Percentiles rank a stretch among this genome's conserved stretches.
Evolutionary conservation across 2,329 filamentous ascomycete genomes (phyloP).

Genomic region (Phaeomoniella chlamydospora): DNA sequence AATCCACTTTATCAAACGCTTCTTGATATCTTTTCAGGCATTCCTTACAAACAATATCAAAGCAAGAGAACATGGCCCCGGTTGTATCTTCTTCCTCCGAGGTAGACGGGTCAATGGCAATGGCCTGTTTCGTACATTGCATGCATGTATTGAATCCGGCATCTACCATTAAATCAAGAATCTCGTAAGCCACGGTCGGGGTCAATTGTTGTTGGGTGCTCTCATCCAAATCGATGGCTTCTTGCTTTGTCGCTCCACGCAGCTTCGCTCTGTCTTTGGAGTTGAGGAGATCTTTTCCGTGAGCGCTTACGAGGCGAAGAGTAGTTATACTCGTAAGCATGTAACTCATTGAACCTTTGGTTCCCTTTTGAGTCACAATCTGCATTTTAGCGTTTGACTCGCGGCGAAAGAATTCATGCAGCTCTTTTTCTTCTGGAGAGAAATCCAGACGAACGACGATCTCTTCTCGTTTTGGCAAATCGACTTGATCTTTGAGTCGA

Average conservation of each 20-base stretch:
- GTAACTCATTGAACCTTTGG: slow-evolving; percentile 69
- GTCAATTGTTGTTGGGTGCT: slow-evolving; percentile 44
- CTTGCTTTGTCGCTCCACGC: slow-evolving; percentile 67
- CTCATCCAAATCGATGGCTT: slow-evolving; percentile 79
- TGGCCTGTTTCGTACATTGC: slow-evolving; percentile 52
- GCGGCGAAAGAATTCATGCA: slow-evolving; percentile 75
- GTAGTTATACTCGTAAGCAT: slow-evolving; percentile 85
- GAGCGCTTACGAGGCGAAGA: slow-evolving; percentile 78
- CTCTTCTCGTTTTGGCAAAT: slow-evolving; percentile 63
- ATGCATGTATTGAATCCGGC: slow-evolving; percentile 63
- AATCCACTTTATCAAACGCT: slow-evolving; percentile 31
- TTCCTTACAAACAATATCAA: slow-evolving; percentile 64
- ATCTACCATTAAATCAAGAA: slow-evolving; percentile 71
- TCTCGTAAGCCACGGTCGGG: slow-evolving; percentile 66
- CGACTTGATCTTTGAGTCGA: slow-evolving; percentile 79
- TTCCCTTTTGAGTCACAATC: slow-evolving; percentile 58
- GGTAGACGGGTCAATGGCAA: slow-evolving; percentile 25
- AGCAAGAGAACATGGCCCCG: slow-evolving; percentile 74
- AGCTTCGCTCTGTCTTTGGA: slow-evolving; percentile 69
- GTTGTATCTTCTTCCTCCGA: slow-evolving; percentile 40
- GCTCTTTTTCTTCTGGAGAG: slow-evolving; percentile 52
- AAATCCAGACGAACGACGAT: slow-evolving; percentile 62
- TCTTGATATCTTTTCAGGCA: slow-evolving; percentile 52
- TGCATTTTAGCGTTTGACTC: slow-evolving; percentile 70
- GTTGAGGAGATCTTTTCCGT: slow-evolving; percentile 80